Conservation (phyloP, 225 moss, liverwort and hornwort species). For the Bryum argenteum region DNA sequence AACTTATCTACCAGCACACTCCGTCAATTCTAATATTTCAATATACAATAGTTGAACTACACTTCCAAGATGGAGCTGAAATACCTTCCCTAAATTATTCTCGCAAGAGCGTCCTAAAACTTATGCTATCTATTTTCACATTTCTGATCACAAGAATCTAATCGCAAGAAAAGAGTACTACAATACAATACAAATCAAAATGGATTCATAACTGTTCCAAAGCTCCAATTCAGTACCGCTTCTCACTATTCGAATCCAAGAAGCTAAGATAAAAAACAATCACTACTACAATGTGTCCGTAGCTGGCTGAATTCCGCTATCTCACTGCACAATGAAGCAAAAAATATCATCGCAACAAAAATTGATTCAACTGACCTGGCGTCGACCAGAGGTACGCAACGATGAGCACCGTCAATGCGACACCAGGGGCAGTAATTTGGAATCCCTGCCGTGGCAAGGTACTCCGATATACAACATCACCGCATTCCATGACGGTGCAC, state of each 20-base stretch:
- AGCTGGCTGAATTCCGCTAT: not conserved
- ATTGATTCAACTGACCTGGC: conserved; percentile 51
- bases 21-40: not conserved
- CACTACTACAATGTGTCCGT: not conserved
- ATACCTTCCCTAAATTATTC: not conserved
- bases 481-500: conserved; percentile 99
- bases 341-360: not conserved
- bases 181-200: not conserved
- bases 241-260: not conserved
- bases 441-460: conserved; percentile 92
- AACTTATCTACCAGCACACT: not conserved
- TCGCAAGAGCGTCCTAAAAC: not conserved
- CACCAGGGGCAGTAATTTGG: conserved; percentile 76
- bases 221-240: not conserved
- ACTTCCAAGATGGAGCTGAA: not conserved
- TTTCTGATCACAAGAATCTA: no score
- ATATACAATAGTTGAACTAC: not conserved
- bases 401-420: conserved; percentile 71
- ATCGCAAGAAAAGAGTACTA: no score
- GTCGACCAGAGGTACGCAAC: conserved; percentile 86
- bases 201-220: not conserved
- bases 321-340: not conserved
- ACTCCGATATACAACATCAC: conserved; percentile 96
- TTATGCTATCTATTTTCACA: no score
- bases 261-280: not conserved